phyloP scores from a whole-genome alignment of 1,284 basidiomycete species.

The Moniliella sp. region DNA sequence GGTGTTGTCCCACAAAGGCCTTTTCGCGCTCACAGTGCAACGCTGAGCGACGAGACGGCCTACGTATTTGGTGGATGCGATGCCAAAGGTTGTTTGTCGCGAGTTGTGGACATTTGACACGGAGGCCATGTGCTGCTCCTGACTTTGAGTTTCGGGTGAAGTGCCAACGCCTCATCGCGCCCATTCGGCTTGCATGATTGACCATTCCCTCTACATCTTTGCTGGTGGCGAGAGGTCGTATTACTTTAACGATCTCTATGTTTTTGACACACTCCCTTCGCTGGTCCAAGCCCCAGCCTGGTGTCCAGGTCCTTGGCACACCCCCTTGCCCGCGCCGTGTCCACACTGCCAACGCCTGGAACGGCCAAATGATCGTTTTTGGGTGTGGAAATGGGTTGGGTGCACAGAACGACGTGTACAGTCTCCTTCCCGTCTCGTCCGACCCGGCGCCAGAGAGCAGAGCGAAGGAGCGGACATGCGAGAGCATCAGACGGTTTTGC shows the following conservation, averaged over 20 bases:
- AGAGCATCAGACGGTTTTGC: no score
- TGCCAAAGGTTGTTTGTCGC: constrained; percentile 49
- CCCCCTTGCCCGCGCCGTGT: constrained; percentile 52
- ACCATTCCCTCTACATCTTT: constrained; percentile 53
- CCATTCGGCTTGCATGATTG: constrained; percentile 66
- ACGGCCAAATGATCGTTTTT: constrained; percentile 58
- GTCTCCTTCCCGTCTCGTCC: constrained; percentile 47
- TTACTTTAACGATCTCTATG: constrained; percentile 45
- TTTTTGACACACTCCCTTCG: constrained; percentile 49
- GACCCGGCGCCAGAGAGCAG: no score
- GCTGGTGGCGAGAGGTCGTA: constrained; percentile 56
- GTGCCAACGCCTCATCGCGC: constrained; percentile 63
- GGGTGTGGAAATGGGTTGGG: constrained; percentile 73
- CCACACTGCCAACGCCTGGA: constrained; percentile 59
- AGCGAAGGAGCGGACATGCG: no score
- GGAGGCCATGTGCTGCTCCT: constrained; percentile 72
- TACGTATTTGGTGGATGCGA: constrained; percentile 81
- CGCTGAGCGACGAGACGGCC: constrained; percentile 54
- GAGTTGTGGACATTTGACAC: constrained; percentile 70
- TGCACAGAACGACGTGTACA: constrained; percentile 74
- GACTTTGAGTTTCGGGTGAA: constrained; percentile 52
- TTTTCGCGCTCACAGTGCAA: constrained; percentile 63
- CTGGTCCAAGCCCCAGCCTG: constrained; percentile 13
- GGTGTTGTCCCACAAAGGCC: constrained; percentile 51
- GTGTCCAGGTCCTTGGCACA: constrained; percentile 11